Evolutionary conservation across 2,329 filamentous ascomycete species (phyloP), one percentile per base, ranked within the genome.

Genomic region (Fusarium subglutinans): DNA sequence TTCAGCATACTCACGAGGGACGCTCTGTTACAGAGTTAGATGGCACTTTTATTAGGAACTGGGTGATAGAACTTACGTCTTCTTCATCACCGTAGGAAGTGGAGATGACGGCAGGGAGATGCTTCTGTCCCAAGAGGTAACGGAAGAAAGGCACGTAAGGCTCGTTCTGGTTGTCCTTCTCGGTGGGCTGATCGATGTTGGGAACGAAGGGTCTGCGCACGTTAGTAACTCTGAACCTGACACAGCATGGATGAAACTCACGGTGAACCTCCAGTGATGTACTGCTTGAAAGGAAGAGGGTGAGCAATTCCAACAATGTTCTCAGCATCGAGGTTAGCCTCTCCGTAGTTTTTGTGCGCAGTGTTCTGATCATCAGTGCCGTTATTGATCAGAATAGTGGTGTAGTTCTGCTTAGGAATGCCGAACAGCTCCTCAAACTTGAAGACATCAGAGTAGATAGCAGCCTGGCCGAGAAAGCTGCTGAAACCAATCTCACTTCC

Each of bases 241-340:
- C 2, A 3, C 4, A 1, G 2, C 12, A 3, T 2, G 0, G 1
- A 20, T 3, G 3, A 3, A 4, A 43, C 67, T 28, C 43, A 70
- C 66, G 68, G 68, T 48, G 68, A 41, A 3, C 68, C 68, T 15
- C 68, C 70, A 17, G 69, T 69, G n/a, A 73, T 73, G n/a, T 61
- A 73, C 64, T 73, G 69, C 24, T 53, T 57, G 35, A 73, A 73
- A 37, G 69, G 70, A 28, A 73, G 70, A 12, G 70, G 70, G 1
- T 73, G 69, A 11, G 70, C 70, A 51, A 72, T 73, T 15, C 70
- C 70, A 10, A 73, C 70, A 30, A 73, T 72, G 11, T 55, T 69
- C 40, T 73, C 69, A 15, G 70, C 70, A 61, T 73, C 69, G 2
- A 73, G 30, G n/a, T 73, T 51, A 17, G 69, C 70, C 26, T 73